Conservation (phyloP, 768 basidiomycete genomes). For the Tylopilus subfusipes region DNA sequence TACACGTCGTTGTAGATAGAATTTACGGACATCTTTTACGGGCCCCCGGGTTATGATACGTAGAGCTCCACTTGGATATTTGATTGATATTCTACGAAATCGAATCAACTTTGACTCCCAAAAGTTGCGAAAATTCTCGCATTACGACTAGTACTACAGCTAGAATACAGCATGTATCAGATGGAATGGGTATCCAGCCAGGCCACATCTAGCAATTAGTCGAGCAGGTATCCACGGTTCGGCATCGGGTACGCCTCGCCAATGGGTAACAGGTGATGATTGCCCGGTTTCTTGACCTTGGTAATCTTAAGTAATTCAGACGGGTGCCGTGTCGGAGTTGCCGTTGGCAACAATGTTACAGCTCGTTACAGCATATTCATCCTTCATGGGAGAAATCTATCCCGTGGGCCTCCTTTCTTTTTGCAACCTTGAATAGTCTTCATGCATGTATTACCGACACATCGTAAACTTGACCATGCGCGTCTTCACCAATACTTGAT, state of each 20-base stretch:
- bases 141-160: neutral
- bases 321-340: neutral
- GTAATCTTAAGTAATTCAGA: constrained; percentile 26
- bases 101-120: too few relatives aligned
- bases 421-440: constrained; percentile 28
- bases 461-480: constrained; percentile 36
- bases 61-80: too few relatives aligned
- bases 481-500: constrained; percentile 38
- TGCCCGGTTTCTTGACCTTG: constrained; percentile 14
- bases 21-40: neutral
- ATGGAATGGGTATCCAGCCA: neutral
- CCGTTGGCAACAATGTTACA: constrained; percentile 1
- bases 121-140: neutral
- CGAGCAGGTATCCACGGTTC: constrained; percentile 5
- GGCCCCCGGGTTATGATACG: neutral
- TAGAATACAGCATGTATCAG: constrained; percentile 3
- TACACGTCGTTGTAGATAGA: neutral
- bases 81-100: too few relatives aligned
- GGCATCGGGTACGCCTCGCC: neutral
- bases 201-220: neutral
- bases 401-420: constrained; percentile 10
- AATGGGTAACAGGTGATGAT: neutral
- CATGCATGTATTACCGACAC: constrained; percentile 36
- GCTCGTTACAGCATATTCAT: constrained; percentile 3
- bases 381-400: constrained; percentile 18